Base-by-base conservation (phyloP, 768 basidiomycete genomes). In the Mycena olivaceomarginata region DNA sequence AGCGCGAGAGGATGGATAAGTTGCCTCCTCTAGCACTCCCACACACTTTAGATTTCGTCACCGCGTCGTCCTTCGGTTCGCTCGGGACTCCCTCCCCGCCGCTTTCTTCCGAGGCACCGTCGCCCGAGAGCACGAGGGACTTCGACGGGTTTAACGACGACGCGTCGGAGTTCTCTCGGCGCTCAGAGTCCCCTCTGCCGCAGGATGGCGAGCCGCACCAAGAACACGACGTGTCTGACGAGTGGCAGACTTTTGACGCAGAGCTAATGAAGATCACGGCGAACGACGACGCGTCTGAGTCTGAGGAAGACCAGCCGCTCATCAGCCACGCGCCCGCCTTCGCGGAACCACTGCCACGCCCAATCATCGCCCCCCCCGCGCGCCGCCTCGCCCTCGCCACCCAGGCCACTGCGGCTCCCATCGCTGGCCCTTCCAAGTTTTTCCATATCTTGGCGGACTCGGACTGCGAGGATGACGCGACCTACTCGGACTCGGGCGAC, bases 71-170 rank as follows among this genome's bases (percentile, higher is more conserved):
- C 51, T 5, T 10, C 39, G 11, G 60, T 39, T 31, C 31, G 11
- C n/a, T n/a, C n/a, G 16, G 40, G 6, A 40, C 40, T 20, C 40
- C 20, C 7, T 63, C 62, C 20, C 62, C 40, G 20, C 62, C 62
- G 5, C 40, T 63, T 20, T 41, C 62, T 18, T 63, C 62, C 20
- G 62, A 63, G 62, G 62, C 62, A n/a, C 40, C 62, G 62, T 63
- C 62, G n/a, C 40, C 62, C 20, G 40, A 8, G 5, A 63, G 62
- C 18, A 20, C 39, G 20, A 63, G 62, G 40, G 62, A 63, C 40
- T 63, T 63, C 62, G 62, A 60, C 25, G n/a, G n/a, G n/a, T 13
- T 31, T 16, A 12, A 3, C 31, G 59, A 39, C 15, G 59, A 16
- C 31, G 25, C 31, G 31, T 60, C 59, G 10, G 59, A 16, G 7